Conservation (phyloP, 768 basidiomycete species). For the Stropharia rugosoannulata region DNA sequence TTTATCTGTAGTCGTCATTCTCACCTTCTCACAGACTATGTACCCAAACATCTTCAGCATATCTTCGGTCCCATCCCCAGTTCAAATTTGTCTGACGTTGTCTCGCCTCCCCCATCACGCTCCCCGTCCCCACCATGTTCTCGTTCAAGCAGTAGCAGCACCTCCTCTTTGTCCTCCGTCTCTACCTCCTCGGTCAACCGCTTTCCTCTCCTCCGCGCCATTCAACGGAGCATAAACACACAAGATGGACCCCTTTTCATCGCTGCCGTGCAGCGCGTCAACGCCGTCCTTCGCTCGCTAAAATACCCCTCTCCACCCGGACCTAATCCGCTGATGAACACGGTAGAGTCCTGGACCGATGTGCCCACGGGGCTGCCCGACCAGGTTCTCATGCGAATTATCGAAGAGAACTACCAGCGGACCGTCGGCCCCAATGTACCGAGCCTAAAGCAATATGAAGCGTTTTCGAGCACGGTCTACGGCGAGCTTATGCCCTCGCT, state of each 20-base stretch:
- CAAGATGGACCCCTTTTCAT: constrained; percentile 75
- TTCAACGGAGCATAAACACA: constrained; percentile 69
- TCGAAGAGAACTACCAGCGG: constrained; percentile 93
- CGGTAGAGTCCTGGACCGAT: constrained; percentile 48
- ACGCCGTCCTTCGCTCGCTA: constrained; percentile 55
- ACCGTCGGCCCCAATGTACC: constrained; percentile 89
- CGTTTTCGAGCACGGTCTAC: constrained; percentile 84
- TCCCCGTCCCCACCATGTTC: constrained; percentile 34
- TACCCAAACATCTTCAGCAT: constrained; percentile 61
- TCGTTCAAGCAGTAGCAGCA: constrained; percentile 17
- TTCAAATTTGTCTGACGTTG: constrained; percentile 40
- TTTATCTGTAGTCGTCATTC: constrained; percentile 6
- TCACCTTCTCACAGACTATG: constrained; percentile 46
- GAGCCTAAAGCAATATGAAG: constrained; percentile 74
- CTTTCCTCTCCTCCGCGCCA: constrained; percentile 45
- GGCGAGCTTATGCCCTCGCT: constrained; percentile 87
- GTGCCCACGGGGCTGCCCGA: constrained; percentile 50
- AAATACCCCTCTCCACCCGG: constrained; percentile 64
- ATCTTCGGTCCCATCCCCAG: constrained; percentile 68
- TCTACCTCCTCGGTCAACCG: constrained; percentile 23
- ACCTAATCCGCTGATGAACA: constrained; percentile 48
- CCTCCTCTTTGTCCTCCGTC: constrained; percentile 18
- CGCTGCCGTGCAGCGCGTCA: constrained; percentile 58
- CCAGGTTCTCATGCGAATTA: constrained; percentile 68
- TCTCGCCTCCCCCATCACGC: constrained; percentile 37